A percentile compares a stretch with the other conserved stretches of the same genome.
Conservation (phyloP, 2,329 filamentous ascomycete species). For the Alternaria triticimaculans region DNA sequence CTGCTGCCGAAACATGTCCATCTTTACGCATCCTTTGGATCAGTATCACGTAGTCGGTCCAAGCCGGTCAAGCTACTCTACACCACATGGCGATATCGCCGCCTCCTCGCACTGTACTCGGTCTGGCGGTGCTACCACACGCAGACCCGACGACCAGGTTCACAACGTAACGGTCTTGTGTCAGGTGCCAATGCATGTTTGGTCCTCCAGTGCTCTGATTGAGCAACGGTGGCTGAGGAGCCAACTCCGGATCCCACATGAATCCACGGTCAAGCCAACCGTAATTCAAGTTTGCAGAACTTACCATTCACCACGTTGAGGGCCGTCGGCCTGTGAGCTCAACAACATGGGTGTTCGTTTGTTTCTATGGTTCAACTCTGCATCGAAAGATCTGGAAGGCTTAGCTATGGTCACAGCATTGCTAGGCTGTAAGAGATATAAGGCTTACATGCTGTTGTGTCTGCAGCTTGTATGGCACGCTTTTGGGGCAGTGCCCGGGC, state of each 20-base stretch:
- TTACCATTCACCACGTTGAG: neutral
- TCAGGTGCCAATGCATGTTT: conserved; percentile 40
- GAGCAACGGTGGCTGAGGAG: neutral
- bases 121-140: conserved; percentile 37
- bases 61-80: conserved; percentile 21
- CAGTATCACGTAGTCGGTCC: conserved; percentile 11
- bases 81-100: conserved; percentile 37
- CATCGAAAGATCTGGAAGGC: conserved; percentile 31
- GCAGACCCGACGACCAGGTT: conserved; percentile 44
- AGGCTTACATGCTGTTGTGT: conserved; percentile 22
- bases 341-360: neutral
- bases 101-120: conserved; percentile 20
- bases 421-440: conserved; percentile 18
- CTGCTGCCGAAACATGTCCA: neutral
- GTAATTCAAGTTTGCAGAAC: neutral
- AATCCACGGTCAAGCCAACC: conserved; percentile 6
- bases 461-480: conserved; percentile 20
- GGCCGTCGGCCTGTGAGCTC: neutral
- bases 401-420: conserved; percentile 26
- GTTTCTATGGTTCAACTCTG: conserved; percentile 14
- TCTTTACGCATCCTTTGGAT: neutral
- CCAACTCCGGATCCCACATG: conserved; percentile 1
- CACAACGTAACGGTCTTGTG: conserved; percentile 38
- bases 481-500: conserved; percentile 9
- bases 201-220: conserved; percentile 22